Evolutionary conservation across 192 early-diverging fungal species (phyloP).

Genomic region (Coemansia sp.): DNA sequence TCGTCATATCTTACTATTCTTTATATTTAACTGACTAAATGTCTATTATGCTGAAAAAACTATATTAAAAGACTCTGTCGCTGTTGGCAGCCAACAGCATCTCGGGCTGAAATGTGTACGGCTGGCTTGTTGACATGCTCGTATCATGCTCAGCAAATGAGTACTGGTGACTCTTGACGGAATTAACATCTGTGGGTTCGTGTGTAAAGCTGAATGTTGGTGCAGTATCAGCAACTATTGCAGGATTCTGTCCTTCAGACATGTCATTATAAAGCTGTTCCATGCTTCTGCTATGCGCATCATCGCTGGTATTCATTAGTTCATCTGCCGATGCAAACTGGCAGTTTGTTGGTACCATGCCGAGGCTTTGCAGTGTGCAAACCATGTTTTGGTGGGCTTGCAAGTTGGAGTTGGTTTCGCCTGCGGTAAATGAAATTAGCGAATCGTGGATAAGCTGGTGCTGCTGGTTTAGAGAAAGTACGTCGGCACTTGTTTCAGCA

Average conservation of each 20-base stretch:
- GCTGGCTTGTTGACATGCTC: background rate
- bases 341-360: background rate
- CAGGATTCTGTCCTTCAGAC: background rate
- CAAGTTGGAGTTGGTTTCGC: background rate
- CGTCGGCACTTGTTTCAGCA: too few species aligned
- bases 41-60: too few species aligned
- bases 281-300: background rate
- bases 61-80: background rate
- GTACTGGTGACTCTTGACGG: background rate
- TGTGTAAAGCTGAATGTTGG: background rate
- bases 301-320: background rate
- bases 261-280: background rate
- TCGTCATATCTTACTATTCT: too few species aligned
- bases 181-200: background rate
- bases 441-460: constrained; percentile 3
- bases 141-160: background rate
- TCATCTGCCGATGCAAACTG: background rate
- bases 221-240: background rate
- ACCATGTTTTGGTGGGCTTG: constrained; percentile 4
- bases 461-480: background rate
- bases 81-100: constrained; percentile 5
- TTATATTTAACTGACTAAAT: background rate
- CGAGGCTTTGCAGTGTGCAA: constrained; percentile 12
- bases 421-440: background rate
- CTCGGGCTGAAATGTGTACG: constrained; percentile 1